Base-by-base conservation (phyloP, 139 green algal genomes). In the Picochlorum sp. region DNA sequence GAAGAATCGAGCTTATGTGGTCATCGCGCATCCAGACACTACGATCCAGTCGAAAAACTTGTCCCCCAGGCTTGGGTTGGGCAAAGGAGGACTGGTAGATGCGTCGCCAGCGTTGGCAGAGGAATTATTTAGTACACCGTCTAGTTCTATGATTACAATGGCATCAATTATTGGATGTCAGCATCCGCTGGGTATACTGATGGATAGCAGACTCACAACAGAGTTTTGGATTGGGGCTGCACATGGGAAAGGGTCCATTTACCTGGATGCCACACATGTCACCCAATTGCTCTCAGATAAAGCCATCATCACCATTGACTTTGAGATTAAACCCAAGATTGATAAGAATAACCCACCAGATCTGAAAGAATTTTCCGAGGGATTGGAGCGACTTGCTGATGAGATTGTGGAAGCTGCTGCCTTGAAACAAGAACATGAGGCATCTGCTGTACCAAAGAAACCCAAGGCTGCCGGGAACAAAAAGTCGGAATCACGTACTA, bases 11-110 rank as follows among this genome's bases (percentile, higher is more conserved):
- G 67, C 80, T n/a, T 90, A 82, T 62, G 61, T 90, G 11, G 67
- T 90, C 26, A 84, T 80, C 8, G 80, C 83, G 6, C 47, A 75
- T 8, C 37, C 66, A 7, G 66, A 72, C 15, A 88, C 80, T 3
- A 90, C 82, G 26, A 68, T 90, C 7, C 83, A 90, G 60, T 57
- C 88, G 0, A 81, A 84, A 65, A 81, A 78, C 56, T 56, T 90
- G 47, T 83, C 73, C 15, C 65, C 69, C 1, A 73, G 84, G 8
- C 49, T 90, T 64, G 84, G 84, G 1, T 56, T 58, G 3, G 83
- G 83, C 30, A 90, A 89, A 61, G 69, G 74, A 21, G 83, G 78
- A 5, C 4, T 87, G 7, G 60, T 70, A 5, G 66, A 87, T 69
- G 84, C 78, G 24, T 72, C 84, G 2, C 64, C 80, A 20, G 83